Evolutionary conservation across 768 basidiomycete species (phyloP).

Genomic region (Tulasnella sp.): DNA sequence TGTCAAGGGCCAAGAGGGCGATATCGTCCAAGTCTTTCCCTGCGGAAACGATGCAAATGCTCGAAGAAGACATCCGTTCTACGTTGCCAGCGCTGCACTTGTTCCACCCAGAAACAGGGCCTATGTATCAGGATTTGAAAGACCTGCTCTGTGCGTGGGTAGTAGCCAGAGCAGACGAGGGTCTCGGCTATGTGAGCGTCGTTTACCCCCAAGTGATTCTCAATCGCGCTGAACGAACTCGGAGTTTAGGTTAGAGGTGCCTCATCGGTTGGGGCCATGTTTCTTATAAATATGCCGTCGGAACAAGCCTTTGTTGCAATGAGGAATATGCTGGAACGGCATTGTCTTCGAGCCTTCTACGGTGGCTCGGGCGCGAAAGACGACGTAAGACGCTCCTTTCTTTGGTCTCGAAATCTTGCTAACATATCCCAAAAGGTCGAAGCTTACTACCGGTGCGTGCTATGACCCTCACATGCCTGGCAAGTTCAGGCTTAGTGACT

Average conservation of each 20-base stretch:
- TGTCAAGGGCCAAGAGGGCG: conserved; percentile 69
- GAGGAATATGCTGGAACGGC: conserved; percentile 80
- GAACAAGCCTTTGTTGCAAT: conserved; percentile 72
- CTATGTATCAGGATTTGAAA: conserved; percentile 74
- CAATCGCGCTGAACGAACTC: not conserved
- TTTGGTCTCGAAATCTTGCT: not conserved
- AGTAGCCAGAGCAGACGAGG: conserved; percentile 77
- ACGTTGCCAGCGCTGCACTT: conserved; percentile 78
- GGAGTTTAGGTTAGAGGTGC: conserved; percentile 33
- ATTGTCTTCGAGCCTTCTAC: conserved; percentile 81
- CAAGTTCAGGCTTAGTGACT: conserved; percentile 17
- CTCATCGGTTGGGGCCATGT: conserved; percentile 68
- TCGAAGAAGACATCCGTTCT: conserved; percentile 70
- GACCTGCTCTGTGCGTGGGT: conserved; percentile 87
- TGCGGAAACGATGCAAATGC: conserved; percentile 52
- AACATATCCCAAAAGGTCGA: conserved; percentile 60
- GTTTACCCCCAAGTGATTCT: not conserved
- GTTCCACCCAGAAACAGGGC: conserved; percentile 71
- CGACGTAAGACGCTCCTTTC: conserved; percentile 58
- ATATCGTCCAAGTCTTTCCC: conserved; percentile 65
- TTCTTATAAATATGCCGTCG: conserved; percentile 76
- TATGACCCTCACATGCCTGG: not conserved
- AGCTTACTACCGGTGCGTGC: conserved; percentile 76
- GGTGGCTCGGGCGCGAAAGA: conserved; percentile 65
- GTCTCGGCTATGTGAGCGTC: conserved; percentile 61